These are phyloP conservation scores for Kokia cookei DNA, from an alignment of 441 rosid genomes.

Conservation along the genomic window DNA sequence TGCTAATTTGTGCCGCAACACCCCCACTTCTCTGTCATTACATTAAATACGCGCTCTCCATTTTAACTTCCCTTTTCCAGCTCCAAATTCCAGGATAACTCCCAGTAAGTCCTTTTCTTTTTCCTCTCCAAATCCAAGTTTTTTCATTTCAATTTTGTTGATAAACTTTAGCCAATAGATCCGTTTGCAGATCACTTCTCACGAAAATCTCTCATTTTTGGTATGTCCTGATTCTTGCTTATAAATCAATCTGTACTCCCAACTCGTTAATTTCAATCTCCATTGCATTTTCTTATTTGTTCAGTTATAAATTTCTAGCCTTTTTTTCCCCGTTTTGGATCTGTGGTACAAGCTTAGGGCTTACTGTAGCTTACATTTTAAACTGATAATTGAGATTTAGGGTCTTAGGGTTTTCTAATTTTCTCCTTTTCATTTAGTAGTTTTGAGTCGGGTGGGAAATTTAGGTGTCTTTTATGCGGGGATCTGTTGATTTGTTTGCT, in stretches of 20 bases:
- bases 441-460: conserved; percentile 6
- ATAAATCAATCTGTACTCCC: not conserved
- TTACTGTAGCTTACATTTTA: not conserved
- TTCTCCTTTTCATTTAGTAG: not conserved
- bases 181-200: conserved; percentile 3
- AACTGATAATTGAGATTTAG: not conserved
- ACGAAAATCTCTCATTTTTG: not conserved
- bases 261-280: not conserved
- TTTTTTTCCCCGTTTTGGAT: not conserved
- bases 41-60: not conserved
- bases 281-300: not conserved
- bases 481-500: conserved; percentile 8
- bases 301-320: not conserved
- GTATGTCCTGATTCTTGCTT: conserved; percentile 1
- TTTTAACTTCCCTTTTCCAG: not conserved
- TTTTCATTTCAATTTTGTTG: conserved; percentile 3
- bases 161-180: not conserved
- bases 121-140: not conserved
- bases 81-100: not conserved
- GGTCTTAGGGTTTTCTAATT: not conserved
- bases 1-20: conserved; percentile 24
- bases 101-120: not conserved
- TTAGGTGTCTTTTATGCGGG: conserved; percentile 4
- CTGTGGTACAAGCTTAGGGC: not conserved
- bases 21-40: not conserved